Base-by-base conservation (phyloP, 2,329 filamentous ascomycete genomes). In the Calonectria hawksworthii region DNA sequence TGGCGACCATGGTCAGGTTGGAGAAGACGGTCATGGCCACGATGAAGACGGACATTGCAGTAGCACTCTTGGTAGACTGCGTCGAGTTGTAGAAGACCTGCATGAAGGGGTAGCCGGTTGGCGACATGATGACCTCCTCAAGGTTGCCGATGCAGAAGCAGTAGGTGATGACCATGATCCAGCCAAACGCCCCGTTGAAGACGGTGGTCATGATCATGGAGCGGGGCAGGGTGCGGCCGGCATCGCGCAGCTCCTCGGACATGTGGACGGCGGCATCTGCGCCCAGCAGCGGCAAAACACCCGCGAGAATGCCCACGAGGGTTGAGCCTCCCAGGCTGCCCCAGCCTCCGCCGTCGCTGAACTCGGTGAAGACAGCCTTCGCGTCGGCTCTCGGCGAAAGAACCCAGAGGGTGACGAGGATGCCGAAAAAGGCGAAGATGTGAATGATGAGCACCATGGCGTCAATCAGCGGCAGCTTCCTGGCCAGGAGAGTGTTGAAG, bases 201-300 rank as follows among this genome's bases (percentile, higher is more conserved):
- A 78, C 32, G 0, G 78, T 80, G 0, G 78, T 80, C 51, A 70
- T 32, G 36, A 80, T 80, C 77, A 80, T 80, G 34, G 66, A 61
- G 0, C 75, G 72, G 0, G 78, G 78, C 0, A 80, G 71, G 3
- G 78, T 80, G 4, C 77, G 71, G 10, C 78, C 73, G 0, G 78
- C 78, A 26, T 80, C 78, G 0, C 77, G 78, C 0, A 80, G 67
- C 64, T 80, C 78, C 1, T 80, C 78, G 0, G 78, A 80, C 78
- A 80, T 80, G 32, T 80, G 78, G 1, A 80, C 78, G 14, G 78
- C 78, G 13, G 78, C 78, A 63, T 80, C 78, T 0, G 77, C 78
- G 4, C 78, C 78, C 0, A 80, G 77, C 8, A 80, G 9, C 0
- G 78, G 78, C 18, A 80, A 34, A 0, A 78, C 51, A 6, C 78